phyloP scores from a whole-genome alignment of 768 basidiomycete genomes.

The Suillus subluteus region DNA sequence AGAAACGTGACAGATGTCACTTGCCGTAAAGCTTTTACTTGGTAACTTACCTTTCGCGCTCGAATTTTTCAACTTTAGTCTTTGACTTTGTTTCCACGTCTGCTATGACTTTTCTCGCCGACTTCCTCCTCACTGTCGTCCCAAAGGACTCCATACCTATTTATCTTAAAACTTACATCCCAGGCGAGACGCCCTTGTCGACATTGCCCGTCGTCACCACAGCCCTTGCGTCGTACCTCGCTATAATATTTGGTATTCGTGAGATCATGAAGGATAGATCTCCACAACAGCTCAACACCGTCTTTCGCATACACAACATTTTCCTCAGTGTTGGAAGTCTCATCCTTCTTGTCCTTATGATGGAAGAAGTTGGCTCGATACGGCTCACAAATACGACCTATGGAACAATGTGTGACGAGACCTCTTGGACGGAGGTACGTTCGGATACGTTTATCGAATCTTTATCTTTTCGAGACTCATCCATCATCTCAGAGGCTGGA shows the following conservation, averaged over 20 bases:
- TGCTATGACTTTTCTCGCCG: conserved; percentile 74
- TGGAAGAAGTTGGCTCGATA: conserved; percentile 89
- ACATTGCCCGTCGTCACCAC: conserved; percentile 67
- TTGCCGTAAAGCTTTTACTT: conserved; percentile 3
- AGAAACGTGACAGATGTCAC: conserved; percentile 29
- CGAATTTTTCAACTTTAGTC: conserved; percentile 20
- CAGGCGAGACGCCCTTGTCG: conserved; percentile 60
- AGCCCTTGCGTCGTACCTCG: conserved; percentile 80
- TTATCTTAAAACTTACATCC: conserved; percentile 51
- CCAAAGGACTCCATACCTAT: conserved; percentile 47
- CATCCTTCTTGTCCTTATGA: conserved; percentile 85
- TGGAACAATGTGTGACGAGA: conserved; percentile 73
- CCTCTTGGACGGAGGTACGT: conserved; percentile 88
- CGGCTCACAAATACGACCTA: conserved; percentile 72
- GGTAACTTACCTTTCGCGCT: conserved; percentile 28
- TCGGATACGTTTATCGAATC: conserved; percentile 9
- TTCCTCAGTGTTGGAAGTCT: conserved; percentile 83
- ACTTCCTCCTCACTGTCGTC: conserved; percentile 62
- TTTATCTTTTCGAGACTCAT: conserved; percentile 6
- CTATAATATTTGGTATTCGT: conserved; percentile 83
- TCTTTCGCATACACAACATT: conserved; percentile 92
- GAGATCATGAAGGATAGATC: conserved; percentile 80
- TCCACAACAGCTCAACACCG: conserved; percentile 73
- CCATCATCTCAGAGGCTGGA: conserved; percentile 68
- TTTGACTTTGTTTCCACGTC: conserved; percentile 29